phyloP scores from a whole-genome alignment of 2,329 filamentous ascomycete species.

The Pseudogymnoascus verrucosus region DNA sequence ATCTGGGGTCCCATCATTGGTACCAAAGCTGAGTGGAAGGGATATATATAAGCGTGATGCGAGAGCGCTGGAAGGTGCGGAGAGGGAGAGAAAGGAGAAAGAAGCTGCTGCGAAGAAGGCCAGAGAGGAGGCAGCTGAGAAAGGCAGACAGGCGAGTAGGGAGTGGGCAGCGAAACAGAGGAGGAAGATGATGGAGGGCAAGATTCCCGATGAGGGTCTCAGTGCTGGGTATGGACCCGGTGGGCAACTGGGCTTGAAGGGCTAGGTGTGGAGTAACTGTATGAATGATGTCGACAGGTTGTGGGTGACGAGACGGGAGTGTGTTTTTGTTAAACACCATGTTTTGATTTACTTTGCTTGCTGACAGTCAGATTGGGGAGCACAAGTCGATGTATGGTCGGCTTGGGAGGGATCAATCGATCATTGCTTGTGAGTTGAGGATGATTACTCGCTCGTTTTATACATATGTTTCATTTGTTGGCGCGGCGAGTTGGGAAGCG shows the following conservation, averaged over 20 bases:
- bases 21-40: constrained; percentile 33
- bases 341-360: neutral
- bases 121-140: constrained; percentile 53
- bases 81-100: constrained; percentile 46
- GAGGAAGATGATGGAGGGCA: constrained; percentile 19
- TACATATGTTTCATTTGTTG: constrained; percentile 1
- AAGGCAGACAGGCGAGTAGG: constrained; percentile 48
- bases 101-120: constrained; percentile 47
- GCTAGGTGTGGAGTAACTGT: neutral
- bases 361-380: neutral
- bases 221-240: constrained; percentile 21
- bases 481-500: neutral
- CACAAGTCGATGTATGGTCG: neutral
- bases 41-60: constrained; percentile 48
- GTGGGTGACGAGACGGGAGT: neutral
- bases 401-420: neutral
- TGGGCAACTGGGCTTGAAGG: constrained; percentile 20
- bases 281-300: neutral
- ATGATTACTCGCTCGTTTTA: neutral
- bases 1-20: neutral
- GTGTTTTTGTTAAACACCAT: neutral
- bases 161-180: constrained; percentile 54
- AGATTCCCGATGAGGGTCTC: constrained; percentile 18
- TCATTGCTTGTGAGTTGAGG: neutral
- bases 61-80: constrained; percentile 37